Conservation (phyloP, 2,329 filamentous ascomycete species). For the Xylariaceae sp. region DNA sequence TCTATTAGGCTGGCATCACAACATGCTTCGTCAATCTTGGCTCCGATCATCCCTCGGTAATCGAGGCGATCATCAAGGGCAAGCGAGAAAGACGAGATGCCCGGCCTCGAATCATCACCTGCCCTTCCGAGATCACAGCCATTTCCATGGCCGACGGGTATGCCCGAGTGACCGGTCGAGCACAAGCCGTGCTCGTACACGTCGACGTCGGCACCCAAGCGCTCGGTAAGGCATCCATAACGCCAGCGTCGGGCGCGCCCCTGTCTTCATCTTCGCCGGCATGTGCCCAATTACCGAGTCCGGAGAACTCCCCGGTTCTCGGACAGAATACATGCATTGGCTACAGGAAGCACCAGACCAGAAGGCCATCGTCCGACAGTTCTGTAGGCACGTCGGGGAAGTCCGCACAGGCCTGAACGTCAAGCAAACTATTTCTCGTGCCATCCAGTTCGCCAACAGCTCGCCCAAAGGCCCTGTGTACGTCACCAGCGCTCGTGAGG, state of each 20-base stretch:
- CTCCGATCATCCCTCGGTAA: constrained; percentile 63
- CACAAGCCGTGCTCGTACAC: constrained; percentile 69
- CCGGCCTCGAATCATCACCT: constrained; percentile 66
- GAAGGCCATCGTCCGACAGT: constrained; percentile 67
- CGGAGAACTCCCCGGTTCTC: constrained; percentile 64
- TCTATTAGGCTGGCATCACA: constrained; percentile 42
- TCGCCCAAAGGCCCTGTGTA: constrained; percentile 69
- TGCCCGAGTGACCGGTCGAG: constrained; percentile 60
- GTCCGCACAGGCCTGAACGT: constrained; percentile 70
- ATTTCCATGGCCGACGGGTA: constrained; percentile 75
- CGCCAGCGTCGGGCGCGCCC: constrained; percentile 64
- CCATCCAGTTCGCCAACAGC: constrained; percentile 66
- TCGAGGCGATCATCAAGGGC: constrained; percentile 70
- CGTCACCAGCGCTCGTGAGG: constrained; percentile 61
- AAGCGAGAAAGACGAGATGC: constrained; percentile 59
- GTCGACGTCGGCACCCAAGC: constrained; percentile 77
- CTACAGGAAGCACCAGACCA: constrained; percentile 75
- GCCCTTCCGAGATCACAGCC: constrained; percentile 62
- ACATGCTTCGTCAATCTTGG: constrained; percentile 59
- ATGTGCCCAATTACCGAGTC: constrained; percentile 70
- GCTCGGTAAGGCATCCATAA: constrained; percentile 70
- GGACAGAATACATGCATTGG: constrained; percentile 77
- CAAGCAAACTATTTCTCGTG: constrained; percentile 71
- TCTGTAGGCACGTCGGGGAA: constrained; percentile 67
- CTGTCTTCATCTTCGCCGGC: constrained; percentile 70